phyloP scores from a whole-genome alignment of 179 eudicot genomes.

The Amaranthus tricolor region DNA sequence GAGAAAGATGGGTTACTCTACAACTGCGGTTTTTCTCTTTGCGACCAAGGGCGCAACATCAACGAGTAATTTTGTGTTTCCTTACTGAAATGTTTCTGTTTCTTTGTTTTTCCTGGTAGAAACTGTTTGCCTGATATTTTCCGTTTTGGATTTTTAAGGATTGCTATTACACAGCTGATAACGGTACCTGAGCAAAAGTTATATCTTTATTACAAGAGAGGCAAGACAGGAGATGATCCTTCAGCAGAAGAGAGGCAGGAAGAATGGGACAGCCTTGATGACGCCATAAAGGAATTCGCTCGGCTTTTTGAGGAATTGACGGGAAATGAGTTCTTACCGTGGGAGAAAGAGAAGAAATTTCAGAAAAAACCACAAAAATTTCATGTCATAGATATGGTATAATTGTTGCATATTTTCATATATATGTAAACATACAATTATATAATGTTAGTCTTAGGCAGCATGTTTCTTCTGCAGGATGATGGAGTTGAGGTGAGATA shows the following conservation, averaged over 20 bases:
- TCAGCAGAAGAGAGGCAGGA: conserved; percentile 66
- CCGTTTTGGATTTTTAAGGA: conserved; percentile 26
- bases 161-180: conserved; percentile 62
- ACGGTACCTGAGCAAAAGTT: conserved; percentile 53
- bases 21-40: conserved; percentile 65
- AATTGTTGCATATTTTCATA: background rate
- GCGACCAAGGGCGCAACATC: conserved; percentile 49
- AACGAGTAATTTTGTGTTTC: conserved; percentile 47
- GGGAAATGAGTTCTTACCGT: conserved; percentile 67
- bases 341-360: conserved; percentile 84
- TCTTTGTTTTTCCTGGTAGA: too few species aligned
- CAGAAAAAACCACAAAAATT: conserved; percentile 61
- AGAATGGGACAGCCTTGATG: conserved; percentile 50
- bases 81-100: too few species aligned
- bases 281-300: conserved; percentile 60
- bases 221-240: conserved; percentile 57
- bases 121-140: background rate
- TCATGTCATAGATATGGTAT: conserved; percentile 71
- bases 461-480: conserved; percentile 31
- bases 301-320: conserved; percentile 69
- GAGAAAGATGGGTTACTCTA: conserved; percentile 72
- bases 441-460: background rate
- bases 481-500: conserved; percentile 77
- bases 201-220: conserved; percentile 66
- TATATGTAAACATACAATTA: background rate